Evolutionary conservation across 192 early-diverging fungal genomes (phyloP).

Genomic region (Linnemannia exigua): DNA sequence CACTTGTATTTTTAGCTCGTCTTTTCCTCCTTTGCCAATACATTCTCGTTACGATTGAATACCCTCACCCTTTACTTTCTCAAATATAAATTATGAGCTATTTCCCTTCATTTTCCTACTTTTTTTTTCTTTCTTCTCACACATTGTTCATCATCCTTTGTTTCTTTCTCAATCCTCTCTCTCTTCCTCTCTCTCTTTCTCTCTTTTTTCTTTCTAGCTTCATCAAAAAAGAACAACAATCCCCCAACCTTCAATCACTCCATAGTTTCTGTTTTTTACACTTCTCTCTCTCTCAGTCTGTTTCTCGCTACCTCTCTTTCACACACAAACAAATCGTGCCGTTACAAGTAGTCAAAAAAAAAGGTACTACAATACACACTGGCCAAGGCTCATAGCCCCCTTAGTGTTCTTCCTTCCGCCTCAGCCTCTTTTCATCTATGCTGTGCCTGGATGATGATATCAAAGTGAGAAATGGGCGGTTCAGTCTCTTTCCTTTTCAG

Average conservation of each 20-base stretch:
- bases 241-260: neutral
- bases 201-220: neutral
- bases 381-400: neutral
- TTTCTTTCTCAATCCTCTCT: slow-evolving; percentile 11
- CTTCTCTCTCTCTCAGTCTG: neutral
- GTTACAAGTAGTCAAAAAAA: neutral
- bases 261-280: neutral
- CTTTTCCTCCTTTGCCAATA: neutral
- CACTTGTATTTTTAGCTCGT: neutral
- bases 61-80: neutral
- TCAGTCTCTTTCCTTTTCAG: slow-evolving; percentile 13
- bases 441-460: neutral
- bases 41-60: neutral
- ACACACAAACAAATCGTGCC: slow-evolving; percentile 13
- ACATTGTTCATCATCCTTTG: neutral
- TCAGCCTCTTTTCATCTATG: neutral
- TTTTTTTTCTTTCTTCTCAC: slow-evolving; percentile 12
- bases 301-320: neutral
- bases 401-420: neutral
- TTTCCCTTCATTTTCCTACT: neutral
- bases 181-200: neutral
- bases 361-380: slow-evolving; percentile 1
- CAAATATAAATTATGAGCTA: neutral
- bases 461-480: neutral
- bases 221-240: neutral